Conservation (phyloP, 1,284 basidiomycete genomes). For the Cryptococcus sp. region DNA sequence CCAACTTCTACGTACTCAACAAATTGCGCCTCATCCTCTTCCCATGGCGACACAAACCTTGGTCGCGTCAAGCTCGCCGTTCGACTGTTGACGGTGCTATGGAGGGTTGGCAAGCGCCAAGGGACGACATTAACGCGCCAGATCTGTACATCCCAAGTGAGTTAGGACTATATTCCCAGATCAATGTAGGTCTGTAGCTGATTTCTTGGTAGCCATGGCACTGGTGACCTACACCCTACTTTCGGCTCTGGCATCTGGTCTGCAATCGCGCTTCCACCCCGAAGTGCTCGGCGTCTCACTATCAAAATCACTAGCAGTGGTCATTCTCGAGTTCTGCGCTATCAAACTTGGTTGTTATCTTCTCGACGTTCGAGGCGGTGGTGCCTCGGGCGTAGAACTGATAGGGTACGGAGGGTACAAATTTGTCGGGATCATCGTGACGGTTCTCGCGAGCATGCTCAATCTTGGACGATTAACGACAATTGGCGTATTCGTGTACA, state of each 20-base stretch:
- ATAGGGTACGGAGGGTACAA: constrained; percentile 90
- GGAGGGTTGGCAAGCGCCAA: constrained; percentile 78
- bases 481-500: constrained; percentile 74
- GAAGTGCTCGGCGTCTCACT: constrained; percentile 85
- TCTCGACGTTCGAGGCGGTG: constrained; percentile 74
- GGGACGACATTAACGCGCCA: constrained; percentile 94
- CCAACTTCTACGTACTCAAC: constrained; percentile 90
- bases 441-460: constrained; percentile 47
- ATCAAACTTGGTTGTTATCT: constrained; percentile 91
- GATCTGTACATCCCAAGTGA: constrained; percentile 94
- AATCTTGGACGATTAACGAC: constrained; percentile 66
- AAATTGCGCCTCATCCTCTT: constrained; percentile 91
- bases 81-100: constrained; percentile 57
- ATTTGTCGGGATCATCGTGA: constrained; percentile 72
- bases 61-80: constrained; percentile 67
- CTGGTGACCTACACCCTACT: constrained; percentile 94
- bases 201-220: constrained; percentile 72
- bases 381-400: constrained; percentile 65
- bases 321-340: constrained; percentile 81
- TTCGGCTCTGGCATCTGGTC: constrained; percentile 78
- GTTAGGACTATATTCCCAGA: constrained; percentile 40
- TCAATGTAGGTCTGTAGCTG: neutral
- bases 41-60: constrained; percentile 89
- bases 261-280: constrained; percentile 82
- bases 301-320: constrained; percentile 76